phyloP scores from a whole-genome alignment of 768 basidiomycete genomes.

The Tubosaeta sp. region DNA sequence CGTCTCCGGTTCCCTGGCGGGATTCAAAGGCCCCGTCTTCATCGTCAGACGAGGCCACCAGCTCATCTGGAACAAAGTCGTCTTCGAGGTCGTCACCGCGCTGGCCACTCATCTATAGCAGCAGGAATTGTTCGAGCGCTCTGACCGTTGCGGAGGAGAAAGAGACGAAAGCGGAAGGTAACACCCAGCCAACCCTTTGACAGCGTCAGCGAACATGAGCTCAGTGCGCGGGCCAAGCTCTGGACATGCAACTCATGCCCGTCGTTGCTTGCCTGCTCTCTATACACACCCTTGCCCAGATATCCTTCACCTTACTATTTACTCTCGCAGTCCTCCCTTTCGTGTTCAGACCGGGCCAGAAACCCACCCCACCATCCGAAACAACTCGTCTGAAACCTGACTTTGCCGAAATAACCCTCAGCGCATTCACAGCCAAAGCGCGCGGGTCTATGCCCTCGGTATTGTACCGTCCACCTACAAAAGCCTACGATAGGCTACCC shows the following conservation, averaged over 20 bases:
- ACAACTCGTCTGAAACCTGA: background rate
- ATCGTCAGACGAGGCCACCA: conserved; percentile 59
- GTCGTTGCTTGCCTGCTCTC: conserved; percentile 7
- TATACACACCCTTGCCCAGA: conserved; percentile 7
- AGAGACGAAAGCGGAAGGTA: conserved; percentile 12
- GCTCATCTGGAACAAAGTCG: conserved; percentile 70
- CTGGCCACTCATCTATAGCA: conserved; percentile 27
- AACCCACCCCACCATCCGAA: background rate
- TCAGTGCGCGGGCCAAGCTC: conserved; percentile 15
- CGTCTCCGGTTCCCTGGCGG: conserved; percentile 31
- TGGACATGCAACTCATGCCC: conserved; percentile 5
- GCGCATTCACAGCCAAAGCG: background rate
- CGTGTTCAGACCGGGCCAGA: conserved; percentile 1
- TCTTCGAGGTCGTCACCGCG: conserved; percentile 82
- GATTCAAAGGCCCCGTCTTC: conserved; percentile 36
- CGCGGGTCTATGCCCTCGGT: conserved; percentile 16
- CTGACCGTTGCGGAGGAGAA: background rate
- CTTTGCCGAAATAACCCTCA: background rate
- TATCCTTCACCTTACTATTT: background rate
- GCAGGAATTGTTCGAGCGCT: conserved; percentile 2
- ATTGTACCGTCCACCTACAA: conserved; percentile 7
- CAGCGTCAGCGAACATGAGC: conserved; percentile 25
- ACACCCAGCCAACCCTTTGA: background rate
- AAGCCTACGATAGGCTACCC: conserved; percentile 4
- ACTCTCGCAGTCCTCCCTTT: conserved; percentile 7